Conservation (phyloP, 2,329 filamentous ascomycete genomes). For the Diaporthe longicolla region DNA sequence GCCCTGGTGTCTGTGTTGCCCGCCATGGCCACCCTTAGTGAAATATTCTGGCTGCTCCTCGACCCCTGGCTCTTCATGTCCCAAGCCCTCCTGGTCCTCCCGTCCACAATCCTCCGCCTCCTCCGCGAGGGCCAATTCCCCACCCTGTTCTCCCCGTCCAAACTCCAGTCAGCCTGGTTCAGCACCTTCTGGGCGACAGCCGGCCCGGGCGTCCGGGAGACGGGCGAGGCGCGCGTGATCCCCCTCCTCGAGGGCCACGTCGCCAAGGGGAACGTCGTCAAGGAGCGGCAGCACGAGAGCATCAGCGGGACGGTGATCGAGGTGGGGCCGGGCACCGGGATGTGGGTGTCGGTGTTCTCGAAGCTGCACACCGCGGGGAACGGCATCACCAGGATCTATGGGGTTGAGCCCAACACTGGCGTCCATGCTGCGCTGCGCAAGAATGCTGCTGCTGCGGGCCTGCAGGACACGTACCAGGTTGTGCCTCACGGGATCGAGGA, state of each 20-base stretch:
- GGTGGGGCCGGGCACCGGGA: constrained; percentile 72
- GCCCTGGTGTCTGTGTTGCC: background rate
- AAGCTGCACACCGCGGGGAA: constrained; percentile 38
- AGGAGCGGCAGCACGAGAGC: constrained; percentile 44
- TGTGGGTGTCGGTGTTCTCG: constrained; percentile 70
- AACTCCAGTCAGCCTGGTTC: constrained; percentile 69
- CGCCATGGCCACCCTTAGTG: constrained; percentile 40
- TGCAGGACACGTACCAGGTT: constrained; percentile 72
- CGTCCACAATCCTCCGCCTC: constrained; percentile 55
- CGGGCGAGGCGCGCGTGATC: constrained; percentile 59
- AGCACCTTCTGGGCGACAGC: constrained; percentile 70
- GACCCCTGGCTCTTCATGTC: constrained; percentile 68
- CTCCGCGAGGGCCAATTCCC: constrained; percentile 66
- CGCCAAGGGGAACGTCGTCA: constrained; percentile 49
- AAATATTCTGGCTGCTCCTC: constrained; percentile 54
- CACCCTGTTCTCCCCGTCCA: constrained; percentile 57
- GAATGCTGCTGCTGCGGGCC: constrained; percentile 64
- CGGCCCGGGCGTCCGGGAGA: constrained; percentile 65
- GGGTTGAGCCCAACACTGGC: constrained; percentile 73
- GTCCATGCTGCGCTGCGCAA: constrained; percentile 64
- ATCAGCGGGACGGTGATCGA: constrained; percentile 70
- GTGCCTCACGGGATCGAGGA: constrained; percentile 75
- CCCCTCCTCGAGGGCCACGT: constrained; percentile 69
- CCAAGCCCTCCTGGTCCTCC: constrained; percentile 64
- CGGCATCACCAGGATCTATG: constrained; percentile 66